Conservation (phyloP, 805 yeast species). For the Barnettozyma sp. region DNA sequence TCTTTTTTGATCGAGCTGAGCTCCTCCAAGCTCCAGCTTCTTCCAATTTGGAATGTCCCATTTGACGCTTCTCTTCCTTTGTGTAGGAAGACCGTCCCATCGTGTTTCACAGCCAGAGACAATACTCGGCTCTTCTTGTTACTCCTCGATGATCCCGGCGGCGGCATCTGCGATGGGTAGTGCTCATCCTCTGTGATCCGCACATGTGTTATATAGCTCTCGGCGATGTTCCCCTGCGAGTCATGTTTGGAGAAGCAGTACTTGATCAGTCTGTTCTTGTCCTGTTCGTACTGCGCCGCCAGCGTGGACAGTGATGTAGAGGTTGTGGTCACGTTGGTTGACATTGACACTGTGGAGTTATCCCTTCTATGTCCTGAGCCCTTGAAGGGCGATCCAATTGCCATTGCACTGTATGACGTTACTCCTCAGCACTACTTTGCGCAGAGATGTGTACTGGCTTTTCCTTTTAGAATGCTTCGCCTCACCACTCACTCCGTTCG, state of each 20-base stretch:
- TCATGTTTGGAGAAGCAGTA: constrained; percentile 44
- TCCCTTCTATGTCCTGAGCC: constrained; percentile 17
- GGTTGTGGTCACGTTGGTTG: constrained; percentile 22
- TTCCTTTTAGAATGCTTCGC: no score
- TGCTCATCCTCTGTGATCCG: constrained; percentile 67
- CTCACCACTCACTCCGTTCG: no score
- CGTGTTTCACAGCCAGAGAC: constrained; percentile 47
- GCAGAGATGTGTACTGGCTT: no score
- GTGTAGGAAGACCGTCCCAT: constrained; percentile 67
- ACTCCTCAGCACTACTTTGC: neutral
- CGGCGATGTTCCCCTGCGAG: constrained; percentile 36
- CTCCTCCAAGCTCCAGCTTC: constrained; percentile 85
- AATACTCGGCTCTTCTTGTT: constrained; percentile 58
- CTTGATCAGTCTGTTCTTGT: constrained; percentile 40
- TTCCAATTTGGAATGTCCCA: constrained; percentile 77
- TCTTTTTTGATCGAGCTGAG: constrained; percentile 52
- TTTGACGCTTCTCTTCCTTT: constrained; percentile 79
- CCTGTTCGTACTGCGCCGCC: constrained; percentile 54
- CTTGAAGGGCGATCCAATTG: constrained; percentile 32
- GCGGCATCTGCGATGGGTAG: constrained; percentile 64
- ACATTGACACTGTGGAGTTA: constrained; percentile 25
- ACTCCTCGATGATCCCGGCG: constrained; percentile 38
- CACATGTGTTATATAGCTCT: constrained; percentile 70
- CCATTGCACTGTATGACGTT: constrained; percentile 12
- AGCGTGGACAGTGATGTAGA: constrained; percentile 29